A percentile compares a stretch with the other conserved stretches of the same genome.
Evolutionary conservation across 768 basidiomycete genomes (phyloP).

Genomic region (Cubamyces sp.): DNA sequence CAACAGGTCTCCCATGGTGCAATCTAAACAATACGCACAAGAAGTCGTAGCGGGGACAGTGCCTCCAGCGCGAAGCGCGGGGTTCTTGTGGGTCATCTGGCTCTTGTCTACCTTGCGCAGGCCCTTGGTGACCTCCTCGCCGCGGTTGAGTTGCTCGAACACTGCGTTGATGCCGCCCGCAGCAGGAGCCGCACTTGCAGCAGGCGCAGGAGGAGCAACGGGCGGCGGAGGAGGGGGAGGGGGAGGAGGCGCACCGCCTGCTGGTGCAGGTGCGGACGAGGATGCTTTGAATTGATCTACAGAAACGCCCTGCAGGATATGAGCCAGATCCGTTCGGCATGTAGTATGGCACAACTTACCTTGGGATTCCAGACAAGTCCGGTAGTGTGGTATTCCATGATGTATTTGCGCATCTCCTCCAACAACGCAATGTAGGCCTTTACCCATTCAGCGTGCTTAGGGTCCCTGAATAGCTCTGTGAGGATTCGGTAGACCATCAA

Average conservation of each 20-base stretch:
- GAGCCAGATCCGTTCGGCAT: not conserved
- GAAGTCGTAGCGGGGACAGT: slow-evolving; percentile 49
- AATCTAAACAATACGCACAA: slow-evolving; percentile 10
- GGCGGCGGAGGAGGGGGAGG: slow-evolving; percentile 42
- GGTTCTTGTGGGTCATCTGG: slow-evolving; percentile 99
- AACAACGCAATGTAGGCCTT: slow-evolving; percentile 68
- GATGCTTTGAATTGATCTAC: slow-evolving; percentile 56
- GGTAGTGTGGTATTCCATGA: slow-evolving; percentile 82
- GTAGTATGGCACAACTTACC: slow-evolving; percentile 43
- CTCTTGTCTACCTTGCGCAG: slow-evolving; percentile 94
- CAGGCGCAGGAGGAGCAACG: slow-evolving; percentile 36
- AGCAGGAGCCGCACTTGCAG: slow-evolving; percentile 35
- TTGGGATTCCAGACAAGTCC: slow-evolving; percentile 89
- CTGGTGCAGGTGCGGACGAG: slow-evolving; percentile 37
- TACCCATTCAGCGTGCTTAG: slow-evolving; percentile 89
- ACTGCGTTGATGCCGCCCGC: slow-evolving; percentile 73
- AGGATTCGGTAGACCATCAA: not conserved
- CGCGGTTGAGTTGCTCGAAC: slow-evolving; percentile 89
- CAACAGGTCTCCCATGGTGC: not conserved
- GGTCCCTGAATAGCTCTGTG: slow-evolving; percentile 58
- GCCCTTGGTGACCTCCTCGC: slow-evolving; percentile 87
- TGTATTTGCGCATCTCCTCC: slow-evolving; percentile 81
- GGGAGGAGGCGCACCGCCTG: slow-evolving; percentile 49
- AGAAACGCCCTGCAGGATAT: slow-evolving; percentile 52
- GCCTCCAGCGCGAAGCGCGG: slow-evolving; percentile 65